Conservation (phyloP, 2,329 filamentous ascomycete genomes). For the Chaetoscypha palmicola region DNA sequence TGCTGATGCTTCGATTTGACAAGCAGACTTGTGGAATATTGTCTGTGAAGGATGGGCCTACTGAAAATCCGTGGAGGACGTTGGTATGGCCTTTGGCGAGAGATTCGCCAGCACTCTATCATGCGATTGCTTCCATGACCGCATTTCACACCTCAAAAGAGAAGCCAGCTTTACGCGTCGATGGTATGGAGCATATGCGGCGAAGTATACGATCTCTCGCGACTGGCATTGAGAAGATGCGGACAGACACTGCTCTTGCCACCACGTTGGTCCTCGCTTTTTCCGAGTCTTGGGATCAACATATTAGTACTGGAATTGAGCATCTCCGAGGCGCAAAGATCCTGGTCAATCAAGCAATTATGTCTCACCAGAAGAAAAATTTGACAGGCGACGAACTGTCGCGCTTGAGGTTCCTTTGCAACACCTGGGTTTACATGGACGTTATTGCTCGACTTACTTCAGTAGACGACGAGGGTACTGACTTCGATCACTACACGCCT, state of each 20-base stretch:
- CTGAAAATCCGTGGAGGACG: conserved; percentile 65
- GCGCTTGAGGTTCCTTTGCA: conserved; percentile 59
- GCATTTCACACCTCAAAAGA: conserved; percentile 60
- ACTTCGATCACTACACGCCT: conserved; percentile 43
- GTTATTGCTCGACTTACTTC: conserved; percentile 63
- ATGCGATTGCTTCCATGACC: conserved; percentile 62
- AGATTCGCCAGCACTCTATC: conserved; percentile 57
- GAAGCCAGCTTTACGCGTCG: conserved; percentile 47
- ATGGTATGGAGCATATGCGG: conserved; percentile 64
- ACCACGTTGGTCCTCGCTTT: conserved; percentile 65
- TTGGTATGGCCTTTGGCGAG: conserved; percentile 62
- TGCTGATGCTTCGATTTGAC: conserved; percentile 56
- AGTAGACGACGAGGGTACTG: conserved; percentile 44
- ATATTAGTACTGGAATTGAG: conserved; percentile 61
- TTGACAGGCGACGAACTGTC: conserved; percentile 42
- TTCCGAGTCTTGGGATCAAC: conserved; percentile 64
- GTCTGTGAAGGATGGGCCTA: conserved; percentile 61
- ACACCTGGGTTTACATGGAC: conserved; percentile 69
- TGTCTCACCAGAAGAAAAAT: conserved; percentile 36
- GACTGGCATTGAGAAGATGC: conserved; percentile 55
- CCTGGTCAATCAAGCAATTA: conserved; percentile 53
- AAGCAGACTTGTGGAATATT: conserved; percentile 62
- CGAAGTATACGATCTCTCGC: conserved; percentile 52
- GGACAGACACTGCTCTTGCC: conserved; percentile 57
- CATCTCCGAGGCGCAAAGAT: conserved; percentile 62